These are phyloP conservation scores for Tricholoma bakamatsutake DNA, from an alignment of 768 basidiomycete species.

Conservation along the genomic window DNA sequence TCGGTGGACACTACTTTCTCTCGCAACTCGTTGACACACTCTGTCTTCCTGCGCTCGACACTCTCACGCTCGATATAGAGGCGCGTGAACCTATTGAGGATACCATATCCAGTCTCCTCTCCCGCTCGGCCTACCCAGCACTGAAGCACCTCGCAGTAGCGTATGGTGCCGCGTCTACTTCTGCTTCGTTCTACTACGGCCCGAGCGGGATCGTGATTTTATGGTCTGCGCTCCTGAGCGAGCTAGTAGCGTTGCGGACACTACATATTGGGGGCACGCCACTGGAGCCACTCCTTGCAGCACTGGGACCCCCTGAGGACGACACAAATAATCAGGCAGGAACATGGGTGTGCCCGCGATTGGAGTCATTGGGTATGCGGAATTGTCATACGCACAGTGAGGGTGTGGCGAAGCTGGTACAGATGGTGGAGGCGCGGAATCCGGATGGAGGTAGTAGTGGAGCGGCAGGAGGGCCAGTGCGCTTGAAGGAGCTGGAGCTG, in stretches of 20 bases:
- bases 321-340: constrained; percentile 31
- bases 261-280: constrained; percentile 61
- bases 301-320: constrained; percentile 56
- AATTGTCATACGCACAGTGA: constrained; percentile 62
- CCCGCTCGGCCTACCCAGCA: constrained; percentile 53
- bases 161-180: constrained; percentile 37
- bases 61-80: constrained; percentile 65
- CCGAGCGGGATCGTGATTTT: constrained; percentile 53
- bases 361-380: constrained; percentile 55
- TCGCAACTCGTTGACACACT: constrained; percentile 57
- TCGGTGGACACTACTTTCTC: constrained; percentile 67
- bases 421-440: constrained; percentile 67
- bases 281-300: constrained; percentile 55
- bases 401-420: constrained; percentile 61
- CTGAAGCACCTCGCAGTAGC: constrained; percentile 58
- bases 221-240: constrained; percentile 57
- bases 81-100: constrained; percentile 73
- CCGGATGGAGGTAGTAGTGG: constrained; percentile 33
- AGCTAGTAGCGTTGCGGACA: constrained; percentile 51
- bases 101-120: constrained; percentile 52
- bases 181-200: constrained; percentile 50
- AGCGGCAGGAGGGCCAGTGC: constrained; percentile 39
- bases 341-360: constrained; percentile 60
- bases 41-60: constrained; percentile 49
- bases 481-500: constrained; percentile 55